A percentile compares a stretch with the other conserved stretches of the same genome.
Evolutionary conservation across 352 stramenopile species (phyloP).

Genomic region (Pythium vanterpoolii): DNA sequence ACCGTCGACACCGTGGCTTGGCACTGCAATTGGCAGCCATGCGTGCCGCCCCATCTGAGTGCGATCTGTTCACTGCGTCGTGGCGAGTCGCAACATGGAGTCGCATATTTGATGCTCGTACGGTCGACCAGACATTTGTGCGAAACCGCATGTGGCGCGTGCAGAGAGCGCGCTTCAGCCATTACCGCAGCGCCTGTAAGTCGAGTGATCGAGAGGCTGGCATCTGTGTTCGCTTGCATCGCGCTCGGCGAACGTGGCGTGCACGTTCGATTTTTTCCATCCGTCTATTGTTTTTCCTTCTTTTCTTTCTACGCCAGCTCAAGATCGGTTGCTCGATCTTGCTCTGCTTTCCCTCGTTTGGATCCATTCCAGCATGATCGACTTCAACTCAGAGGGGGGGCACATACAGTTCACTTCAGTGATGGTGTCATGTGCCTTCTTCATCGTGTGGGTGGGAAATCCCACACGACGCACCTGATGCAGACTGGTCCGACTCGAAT

Average conservation of each 20-base stretch:
- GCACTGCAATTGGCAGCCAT: too few relatives aligned
- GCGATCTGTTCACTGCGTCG: too few relatives aligned
- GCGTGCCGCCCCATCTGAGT: too few relatives aligned
- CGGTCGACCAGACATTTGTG: neutral
- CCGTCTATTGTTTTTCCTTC: too few relatives aligned
- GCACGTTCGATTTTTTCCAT: too few relatives aligned
- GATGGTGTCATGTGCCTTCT: neutral
- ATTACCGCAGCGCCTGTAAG: neutral
- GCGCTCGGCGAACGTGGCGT: too few relatives aligned
- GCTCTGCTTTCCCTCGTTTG: neutral
- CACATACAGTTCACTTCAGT: constrained; percentile 5
- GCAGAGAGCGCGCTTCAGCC: neutral
- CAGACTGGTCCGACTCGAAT: constrained; percentile 5
- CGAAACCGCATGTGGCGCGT: neutral
- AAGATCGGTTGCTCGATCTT: too few relatives aligned
- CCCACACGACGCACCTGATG: neutral
- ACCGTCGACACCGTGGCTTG: too few relatives aligned
- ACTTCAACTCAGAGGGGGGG: constrained; percentile 3
- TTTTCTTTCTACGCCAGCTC: too few relatives aligned
- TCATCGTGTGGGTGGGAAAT: neutral
- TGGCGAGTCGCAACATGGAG: too few relatives aligned
- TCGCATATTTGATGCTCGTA: too few relatives aligned
- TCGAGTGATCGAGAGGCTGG: neutral
- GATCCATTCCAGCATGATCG: neutral
- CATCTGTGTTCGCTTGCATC: too few relatives aligned